phyloP scores from a whole-genome alignment of 257 asterid genomes.

The Agastache rugosa region DNA sequence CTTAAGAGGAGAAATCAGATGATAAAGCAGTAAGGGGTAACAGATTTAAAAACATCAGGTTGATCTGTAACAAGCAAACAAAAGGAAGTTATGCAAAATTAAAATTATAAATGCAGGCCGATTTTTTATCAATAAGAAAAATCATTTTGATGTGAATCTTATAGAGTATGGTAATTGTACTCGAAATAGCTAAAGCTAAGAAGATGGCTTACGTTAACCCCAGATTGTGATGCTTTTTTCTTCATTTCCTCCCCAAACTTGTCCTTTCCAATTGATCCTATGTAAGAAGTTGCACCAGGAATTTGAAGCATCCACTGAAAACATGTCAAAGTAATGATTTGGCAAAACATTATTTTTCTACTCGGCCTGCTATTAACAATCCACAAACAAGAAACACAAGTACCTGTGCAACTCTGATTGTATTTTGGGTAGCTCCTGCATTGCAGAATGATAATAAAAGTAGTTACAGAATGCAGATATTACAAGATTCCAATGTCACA shows the following conservation, averaged over 20 bases:
- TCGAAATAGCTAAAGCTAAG: constrained; percentile 6
- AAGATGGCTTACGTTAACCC: constrained; percentile 68
- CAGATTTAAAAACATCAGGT: not conserved
- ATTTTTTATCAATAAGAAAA: not conserved
- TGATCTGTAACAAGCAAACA: constrained; percentile 15
- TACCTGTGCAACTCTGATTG: constrained; percentile 87
- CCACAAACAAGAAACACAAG: constrained; percentile 25
- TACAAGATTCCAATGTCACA: not conserved
- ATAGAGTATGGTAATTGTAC: not conserved
- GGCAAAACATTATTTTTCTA: not conserved
- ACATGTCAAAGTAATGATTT: constrained; percentile 4
- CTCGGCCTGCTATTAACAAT: constrained; percentile 14
- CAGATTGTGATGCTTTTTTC: constrained; percentile 69
- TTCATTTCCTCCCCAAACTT: constrained; percentile 90
- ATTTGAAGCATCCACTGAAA: constrained; percentile 63
- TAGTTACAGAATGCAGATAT: constrained; percentile 12
- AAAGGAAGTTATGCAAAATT: not conserved
- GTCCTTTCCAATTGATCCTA: constrained; percentile 67
- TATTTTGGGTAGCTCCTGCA: constrained; percentile 83
- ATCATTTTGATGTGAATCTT: constrained; percentile 6
- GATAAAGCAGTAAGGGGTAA: constrained; percentile 5
- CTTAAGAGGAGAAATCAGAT: not conserved
- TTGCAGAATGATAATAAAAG: constrained; percentile 20
- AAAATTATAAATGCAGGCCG: not conserved
- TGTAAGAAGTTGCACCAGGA: constrained; percentile 85